Percentiles rank a stretch among this genome's conserved stretches.
Conservation (phyloP, 176 grass and related monocot species). For the Areca catechu region DNA sequence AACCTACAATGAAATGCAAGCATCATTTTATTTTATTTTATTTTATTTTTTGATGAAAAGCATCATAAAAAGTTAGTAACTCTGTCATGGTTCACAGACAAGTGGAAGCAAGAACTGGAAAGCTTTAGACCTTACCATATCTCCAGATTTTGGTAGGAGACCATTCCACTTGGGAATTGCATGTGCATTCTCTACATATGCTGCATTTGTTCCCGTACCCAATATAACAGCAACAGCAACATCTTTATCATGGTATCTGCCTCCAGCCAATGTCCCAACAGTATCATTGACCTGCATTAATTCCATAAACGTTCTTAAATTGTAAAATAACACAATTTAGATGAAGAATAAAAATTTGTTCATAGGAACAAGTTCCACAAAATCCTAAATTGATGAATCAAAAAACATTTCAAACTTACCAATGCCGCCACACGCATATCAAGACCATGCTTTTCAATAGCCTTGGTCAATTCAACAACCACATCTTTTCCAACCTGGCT, state of each 20-base stretch:
- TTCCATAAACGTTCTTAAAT: too few relatives aligned
- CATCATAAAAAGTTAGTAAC: too few relatives aligned
- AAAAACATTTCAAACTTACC: slow-evolving; percentile 24
- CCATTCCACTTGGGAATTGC: slow-evolving; percentile 63
- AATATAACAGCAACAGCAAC: slow-evolving; percentile 73
- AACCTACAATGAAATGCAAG: slow-evolving; percentile 36
- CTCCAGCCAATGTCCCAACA: slow-evolving; percentile 77
- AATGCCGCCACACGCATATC: slow-evolving; percentile 75
- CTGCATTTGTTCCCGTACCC: slow-evolving; percentile 86
- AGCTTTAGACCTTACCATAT: slow-evolving; percentile 51
- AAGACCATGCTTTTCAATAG: slow-evolving; percentile 64
- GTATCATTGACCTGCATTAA: slow-evolving; percentile 66
- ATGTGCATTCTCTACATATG: slow-evolving; percentile 72
- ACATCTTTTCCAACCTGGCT: slow-evolving; percentile 76
- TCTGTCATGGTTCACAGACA: not conserved
- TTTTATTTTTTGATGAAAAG: too few relatives aligned
- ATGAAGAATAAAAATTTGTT: too few relatives aligned
- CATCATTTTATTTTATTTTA: too few relatives aligned
- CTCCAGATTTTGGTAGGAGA: slow-evolving; percentile 46
- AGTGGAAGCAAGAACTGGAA: slow-evolving; percentile 9
- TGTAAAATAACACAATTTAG: too few relatives aligned
- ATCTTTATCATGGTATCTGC: slow-evolving; percentile 66
- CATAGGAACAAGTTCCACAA: too few relatives aligned
- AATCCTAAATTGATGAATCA: too few relatives aligned
- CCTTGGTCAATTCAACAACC: slow-evolving; percentile 45